Percentiles rank a stretch among this genome's conserved stretches.
Evolutionary conservation across 225 moss, liverwort and hornwort species (phyloP).

Genomic region (Bryum argenteum): DNA sequence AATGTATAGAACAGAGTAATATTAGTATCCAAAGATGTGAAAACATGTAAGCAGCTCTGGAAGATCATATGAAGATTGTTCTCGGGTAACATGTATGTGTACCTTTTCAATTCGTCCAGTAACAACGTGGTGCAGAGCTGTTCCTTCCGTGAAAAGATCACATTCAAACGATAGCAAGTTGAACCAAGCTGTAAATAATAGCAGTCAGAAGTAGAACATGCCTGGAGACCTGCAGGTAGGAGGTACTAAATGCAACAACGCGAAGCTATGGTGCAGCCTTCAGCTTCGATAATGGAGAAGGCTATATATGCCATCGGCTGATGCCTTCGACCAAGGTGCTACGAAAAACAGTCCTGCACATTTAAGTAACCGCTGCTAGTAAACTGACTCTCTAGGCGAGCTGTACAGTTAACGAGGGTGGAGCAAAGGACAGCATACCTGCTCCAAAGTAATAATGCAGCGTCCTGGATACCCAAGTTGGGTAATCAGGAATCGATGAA

Average conservation of each 20-base stretch:
- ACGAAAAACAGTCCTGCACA: neutral
- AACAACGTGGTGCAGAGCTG: constrained; percentile 9
- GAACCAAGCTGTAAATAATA: constrained; percentile 4
- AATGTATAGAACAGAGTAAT: neutral
- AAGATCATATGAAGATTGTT: neutral
- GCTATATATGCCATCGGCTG: constrained; percentile 22
- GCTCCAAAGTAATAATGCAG: neutral
- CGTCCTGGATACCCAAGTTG: constrained; percentile 7
- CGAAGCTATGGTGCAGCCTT: neutral
- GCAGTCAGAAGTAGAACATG: neutral
- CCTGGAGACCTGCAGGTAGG: neutral
- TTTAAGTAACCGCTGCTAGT: constrained; percentile 27
- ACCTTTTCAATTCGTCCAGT: constrained; percentile 7
- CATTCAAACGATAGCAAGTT: neutral
- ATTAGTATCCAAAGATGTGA: constrained; percentile 6
- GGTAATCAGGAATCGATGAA: neutral
- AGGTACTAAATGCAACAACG: neutral
- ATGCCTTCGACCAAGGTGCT: constrained; percentile 7
- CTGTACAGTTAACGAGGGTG: constrained; percentile 2
- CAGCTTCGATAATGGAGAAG: neutral
- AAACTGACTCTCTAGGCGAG: constrained; percentile 21
- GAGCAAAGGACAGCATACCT: constrained; percentile 19
- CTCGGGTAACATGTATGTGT: neutral
- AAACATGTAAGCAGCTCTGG: constrained; percentile 3
- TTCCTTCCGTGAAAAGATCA: neutral